Conservation (phyloP, 345 rosid species). For the Linum lewisii region DNA sequence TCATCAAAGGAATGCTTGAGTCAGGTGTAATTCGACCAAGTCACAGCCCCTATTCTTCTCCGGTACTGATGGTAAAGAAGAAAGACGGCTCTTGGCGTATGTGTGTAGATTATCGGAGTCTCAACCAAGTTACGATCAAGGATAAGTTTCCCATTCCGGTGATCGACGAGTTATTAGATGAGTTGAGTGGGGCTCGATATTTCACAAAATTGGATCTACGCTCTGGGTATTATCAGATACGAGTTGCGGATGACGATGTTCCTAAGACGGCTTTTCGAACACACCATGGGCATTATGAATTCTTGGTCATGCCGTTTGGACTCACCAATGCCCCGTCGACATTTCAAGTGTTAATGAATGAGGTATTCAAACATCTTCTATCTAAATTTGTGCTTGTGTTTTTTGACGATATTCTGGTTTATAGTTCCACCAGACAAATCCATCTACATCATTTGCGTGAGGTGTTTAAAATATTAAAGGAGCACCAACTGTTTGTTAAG, state of each 20-base stretch:
- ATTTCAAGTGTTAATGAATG: neutral
- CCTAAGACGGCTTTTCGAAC: neutral
- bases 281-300: no score
- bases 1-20: neutral
- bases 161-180: slow-evolving; percentile 1
- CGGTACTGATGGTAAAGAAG: neutral
- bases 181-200: neutral
- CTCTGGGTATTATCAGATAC: neutral
- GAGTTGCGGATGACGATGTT: neutral
- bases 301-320: no score
- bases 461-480: no score
- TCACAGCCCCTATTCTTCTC: neutral
- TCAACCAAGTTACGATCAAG: neutral
- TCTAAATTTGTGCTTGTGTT: no score
- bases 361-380: no score
- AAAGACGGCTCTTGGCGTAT: neutral
- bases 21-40: neutral
- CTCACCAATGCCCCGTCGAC: no score
- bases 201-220: neutral
- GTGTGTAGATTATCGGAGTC: neutral
- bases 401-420: no score
- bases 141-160: neutral
- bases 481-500: no score
- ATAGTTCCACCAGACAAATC: no score
- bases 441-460: no score